Conservation (phyloP, 371 early-diverging fungal species). For the Mucor sp. region DNA sequence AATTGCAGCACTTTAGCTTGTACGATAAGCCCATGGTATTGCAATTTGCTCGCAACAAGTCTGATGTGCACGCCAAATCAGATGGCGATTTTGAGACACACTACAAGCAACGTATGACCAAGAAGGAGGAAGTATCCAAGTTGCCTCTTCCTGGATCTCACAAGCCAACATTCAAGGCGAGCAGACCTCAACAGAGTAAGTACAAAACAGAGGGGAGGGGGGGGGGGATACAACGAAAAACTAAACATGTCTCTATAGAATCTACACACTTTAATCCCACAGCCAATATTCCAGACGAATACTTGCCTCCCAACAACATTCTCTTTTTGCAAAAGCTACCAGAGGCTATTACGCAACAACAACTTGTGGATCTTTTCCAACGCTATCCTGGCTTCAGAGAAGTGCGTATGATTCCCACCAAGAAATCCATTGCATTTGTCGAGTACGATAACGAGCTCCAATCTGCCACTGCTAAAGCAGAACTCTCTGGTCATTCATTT, state of each 20-base stretch:
- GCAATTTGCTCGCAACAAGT: slow-evolving; percentile 80
- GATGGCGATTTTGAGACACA: slow-evolving; percentile 74
- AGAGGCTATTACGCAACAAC: slow-evolving; percentile 63
- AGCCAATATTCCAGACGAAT: slow-evolving; percentile 69
- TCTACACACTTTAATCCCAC: slow-evolving; percentile 23
- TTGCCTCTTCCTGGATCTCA: slow-evolving; percentile 49
- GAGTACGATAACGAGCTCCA: slow-evolving; percentile 87
- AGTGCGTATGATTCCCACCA: slow-evolving; percentile 87
- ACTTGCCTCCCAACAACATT: slow-evolving; percentile 81
- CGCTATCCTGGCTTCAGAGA: slow-evolving; percentile 87
- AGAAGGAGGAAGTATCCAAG: slow-evolving; percentile 46
- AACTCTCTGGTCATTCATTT: slow-evolving; percentile 78
- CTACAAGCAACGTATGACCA: slow-evolving; percentile 54
- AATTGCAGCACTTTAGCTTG: slow-evolving; percentile 81
- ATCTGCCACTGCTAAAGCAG: slow-evolving; percentile 77
- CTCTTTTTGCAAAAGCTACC: slow-evolving; percentile 93
- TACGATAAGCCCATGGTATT: slow-evolving; percentile 87
- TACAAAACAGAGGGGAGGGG: neutral
- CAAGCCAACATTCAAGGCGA: slow-evolving; percentile 40
- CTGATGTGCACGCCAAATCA: slow-evolving; percentile 75
- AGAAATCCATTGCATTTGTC: slow-evolving; percentile 90
- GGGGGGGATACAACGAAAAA: too few relatives aligned
- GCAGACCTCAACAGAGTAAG: slow-evolving; percentile 19
- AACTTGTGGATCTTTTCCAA: slow-evolving; percentile 70
- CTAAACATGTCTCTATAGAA: neutral